Base-by-base conservation (phyloP, 805 yeast species). In the Lipomyces spencermartinsiae region DNA sequence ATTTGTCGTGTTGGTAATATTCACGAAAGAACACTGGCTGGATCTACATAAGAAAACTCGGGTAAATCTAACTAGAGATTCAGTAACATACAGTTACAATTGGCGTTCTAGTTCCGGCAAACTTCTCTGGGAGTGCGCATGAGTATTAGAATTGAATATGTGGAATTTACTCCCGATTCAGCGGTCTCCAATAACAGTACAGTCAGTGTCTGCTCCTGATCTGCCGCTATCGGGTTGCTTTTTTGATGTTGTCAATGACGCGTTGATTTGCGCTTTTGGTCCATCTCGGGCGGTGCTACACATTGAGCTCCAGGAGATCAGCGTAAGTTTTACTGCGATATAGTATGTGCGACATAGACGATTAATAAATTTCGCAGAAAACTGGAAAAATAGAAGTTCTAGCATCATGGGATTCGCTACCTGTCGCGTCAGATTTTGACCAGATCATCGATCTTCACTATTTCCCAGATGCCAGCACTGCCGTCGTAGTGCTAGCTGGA, bases 221-320 rank as follows among this genome's bases (percentile, higher is more conserved):
- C 78, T 89, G 65, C 80, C 81, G n/a, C 79, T 87, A 6, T 29
- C 49, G 1, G 83, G 84, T 19, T 79, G 90, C 0, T 84, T 81
- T 12, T 91, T 92, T 74, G 97, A 92, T 76, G 84, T 90, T 0
- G 85, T 91, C 43, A 84, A 89, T 9, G 95, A 92, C 76, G 85
- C 91, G 64, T 82, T 92, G 51, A 87, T 95, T 0, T 84, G 87
- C 71, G 89, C 85, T 0, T 80, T 91, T 61, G 86, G 87, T 3
- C 83, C 86, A 8, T 19, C 34, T 7, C 59, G 16, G 16, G 46
- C 31, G n/a, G 39, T 57, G 34, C 59, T 46, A 4, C 53, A 49
- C n/a, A 49, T 65, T 31, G 65, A 65, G 58, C 16, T 65, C 31
- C 65, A 61, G 46, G 56, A 60, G 19, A 58, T 65, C 33, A 49